These are phyloP conservation scores for Thielaviopsis musarum DNA, from an alignment of 2,329 filamentous ascomycete genomes.

Conservation along the genomic window DNA sequence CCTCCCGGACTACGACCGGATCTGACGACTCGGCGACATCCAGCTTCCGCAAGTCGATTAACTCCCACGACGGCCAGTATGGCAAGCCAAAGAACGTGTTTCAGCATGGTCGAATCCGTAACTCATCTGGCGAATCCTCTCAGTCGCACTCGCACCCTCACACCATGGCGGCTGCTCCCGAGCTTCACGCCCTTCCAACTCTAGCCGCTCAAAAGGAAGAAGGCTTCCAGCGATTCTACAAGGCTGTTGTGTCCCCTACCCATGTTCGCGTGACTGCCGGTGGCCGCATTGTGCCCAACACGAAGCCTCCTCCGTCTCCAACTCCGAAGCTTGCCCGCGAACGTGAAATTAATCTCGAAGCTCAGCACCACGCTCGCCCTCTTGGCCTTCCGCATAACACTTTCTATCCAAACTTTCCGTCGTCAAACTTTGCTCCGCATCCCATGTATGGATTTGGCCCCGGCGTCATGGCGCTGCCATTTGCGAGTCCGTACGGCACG, in stretches of 20 bases:
- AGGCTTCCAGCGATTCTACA: slow-evolving; percentile 52
- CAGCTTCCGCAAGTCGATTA: slow-evolving; percentile 1
- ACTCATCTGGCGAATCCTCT: slow-evolving; percentile 6
- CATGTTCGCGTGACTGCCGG: slow-evolving; percentile 52
- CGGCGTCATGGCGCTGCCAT: slow-evolving; percentile 16
- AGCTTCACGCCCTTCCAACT: slow-evolving; percentile 36
- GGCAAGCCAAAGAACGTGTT: slow-evolving; percentile 7
- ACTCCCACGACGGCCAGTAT: slow-evolving; percentile 1
- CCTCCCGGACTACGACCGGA: not conserved
- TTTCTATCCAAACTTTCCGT: slow-evolving; percentile 16
- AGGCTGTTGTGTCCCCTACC: slow-evolving; percentile 49
- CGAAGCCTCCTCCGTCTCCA: slow-evolving; percentile 34
- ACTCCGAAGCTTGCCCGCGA: slow-evolving; percentile 24
- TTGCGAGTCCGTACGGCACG: slow-evolving; percentile 2
- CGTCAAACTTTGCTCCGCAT: slow-evolving; percentile 17
- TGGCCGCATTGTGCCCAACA: slow-evolving; percentile 50
- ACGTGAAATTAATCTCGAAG: slow-evolving; percentile 6
- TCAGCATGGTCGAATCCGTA: slow-evolving; percentile 5
- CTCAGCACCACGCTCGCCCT: slow-evolving; percentile 1
- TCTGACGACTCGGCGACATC: not conserved
- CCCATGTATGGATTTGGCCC: slow-evolving; percentile 20
- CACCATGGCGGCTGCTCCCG: slow-evolving; percentile 16
- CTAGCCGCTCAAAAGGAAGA: slow-evolving; percentile 39
- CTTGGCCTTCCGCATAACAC: slow-evolving; percentile 18
- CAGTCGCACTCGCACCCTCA: not conserved